Percentiles rank a stretch among this genome's conserved stretches.
Conservation (phyloP, 2,329 filamentous ascomycete genomes). For the Stemphylium vesicarium region DNA sequence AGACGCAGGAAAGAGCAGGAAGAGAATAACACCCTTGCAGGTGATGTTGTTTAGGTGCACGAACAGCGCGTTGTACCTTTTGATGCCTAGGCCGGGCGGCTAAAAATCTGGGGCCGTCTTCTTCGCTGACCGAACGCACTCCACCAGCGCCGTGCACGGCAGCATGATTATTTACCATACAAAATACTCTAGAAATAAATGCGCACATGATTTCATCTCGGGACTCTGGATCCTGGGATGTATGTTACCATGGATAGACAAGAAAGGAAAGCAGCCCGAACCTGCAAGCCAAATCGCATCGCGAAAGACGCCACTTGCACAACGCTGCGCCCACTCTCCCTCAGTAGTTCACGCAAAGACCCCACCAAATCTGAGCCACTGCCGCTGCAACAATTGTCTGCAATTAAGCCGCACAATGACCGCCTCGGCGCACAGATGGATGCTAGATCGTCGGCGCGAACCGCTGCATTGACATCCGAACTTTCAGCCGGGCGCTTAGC, state of each 20-base stretch:
- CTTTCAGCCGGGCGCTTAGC: slow-evolving; percentile 13
- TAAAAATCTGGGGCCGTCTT: not conserved
- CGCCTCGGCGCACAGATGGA: not conserved
- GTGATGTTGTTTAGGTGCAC: not conserved
- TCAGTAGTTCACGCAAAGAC: not conserved
- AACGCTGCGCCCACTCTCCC: too few species aligned
- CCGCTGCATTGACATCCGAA: slow-evolving; percentile 6
- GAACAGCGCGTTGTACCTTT: not conserved
- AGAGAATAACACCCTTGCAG: not conserved
- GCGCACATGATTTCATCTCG: too few species aligned
- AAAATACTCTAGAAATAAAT: too few species aligned
- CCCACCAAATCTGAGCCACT: not conserved
- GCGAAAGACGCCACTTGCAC: too few species aligned
- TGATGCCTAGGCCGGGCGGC: not conserved
- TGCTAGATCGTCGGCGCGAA: slow-evolving; percentile 6
- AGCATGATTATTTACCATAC: too few species aligned
- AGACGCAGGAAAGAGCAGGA: not conserved
- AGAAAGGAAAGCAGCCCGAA: too few species aligned
- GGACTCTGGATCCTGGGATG: too few species aligned
- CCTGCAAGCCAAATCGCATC: too few species aligned
- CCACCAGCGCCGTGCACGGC: not conserved
- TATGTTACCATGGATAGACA: too few species aligned
- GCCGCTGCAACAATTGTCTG: not conserved
- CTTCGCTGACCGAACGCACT: not conserved
- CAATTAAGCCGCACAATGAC: not conserved